Evolutionary conservation across 345 rosid species (phyloP).

Genomic region (Cardiospermum halicacabum): DNA sequence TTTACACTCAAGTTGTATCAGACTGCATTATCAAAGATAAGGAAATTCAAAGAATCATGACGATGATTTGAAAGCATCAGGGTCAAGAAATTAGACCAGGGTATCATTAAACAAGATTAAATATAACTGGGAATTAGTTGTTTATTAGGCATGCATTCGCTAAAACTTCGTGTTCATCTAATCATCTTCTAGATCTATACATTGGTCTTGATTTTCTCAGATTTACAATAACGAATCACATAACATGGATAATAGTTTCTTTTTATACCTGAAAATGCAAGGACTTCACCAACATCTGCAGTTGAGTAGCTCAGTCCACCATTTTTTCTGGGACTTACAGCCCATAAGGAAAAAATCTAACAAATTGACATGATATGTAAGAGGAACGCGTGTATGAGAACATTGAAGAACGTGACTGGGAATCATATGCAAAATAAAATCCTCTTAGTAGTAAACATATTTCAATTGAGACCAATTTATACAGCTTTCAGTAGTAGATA

Average conservation of each 20-base stretch:
- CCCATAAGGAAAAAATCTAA: constrained; percentile 56
- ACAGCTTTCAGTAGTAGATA: too few relatives aligned
- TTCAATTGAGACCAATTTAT: neutral
- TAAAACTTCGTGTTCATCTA: neutral
- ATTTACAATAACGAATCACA: neutral
- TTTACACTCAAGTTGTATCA: neutral
- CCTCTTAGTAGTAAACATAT: neutral
- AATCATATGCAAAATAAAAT: neutral
- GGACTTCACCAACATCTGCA: constrained; percentile 50
- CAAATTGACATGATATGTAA: neutral
- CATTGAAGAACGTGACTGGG: neutral
- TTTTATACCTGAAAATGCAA: constrained; percentile 43
- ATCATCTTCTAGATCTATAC: neutral
- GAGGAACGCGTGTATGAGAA: neutral
- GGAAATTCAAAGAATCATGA: neutral
- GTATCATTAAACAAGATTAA: neutral
- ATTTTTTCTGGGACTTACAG: constrained; percentile 41
- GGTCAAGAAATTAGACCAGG: neutral
- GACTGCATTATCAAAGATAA: neutral
- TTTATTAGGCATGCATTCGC: neutral
- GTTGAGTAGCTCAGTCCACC: constrained; percentile 45
- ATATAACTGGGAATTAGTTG: neutral
- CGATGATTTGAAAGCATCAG: neutral
- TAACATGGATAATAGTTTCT: neutral
- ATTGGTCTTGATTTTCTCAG: neutral